Base-by-base conservation (phyloP, 768 basidiomycete species). In the Mycena filopes region DNA sequence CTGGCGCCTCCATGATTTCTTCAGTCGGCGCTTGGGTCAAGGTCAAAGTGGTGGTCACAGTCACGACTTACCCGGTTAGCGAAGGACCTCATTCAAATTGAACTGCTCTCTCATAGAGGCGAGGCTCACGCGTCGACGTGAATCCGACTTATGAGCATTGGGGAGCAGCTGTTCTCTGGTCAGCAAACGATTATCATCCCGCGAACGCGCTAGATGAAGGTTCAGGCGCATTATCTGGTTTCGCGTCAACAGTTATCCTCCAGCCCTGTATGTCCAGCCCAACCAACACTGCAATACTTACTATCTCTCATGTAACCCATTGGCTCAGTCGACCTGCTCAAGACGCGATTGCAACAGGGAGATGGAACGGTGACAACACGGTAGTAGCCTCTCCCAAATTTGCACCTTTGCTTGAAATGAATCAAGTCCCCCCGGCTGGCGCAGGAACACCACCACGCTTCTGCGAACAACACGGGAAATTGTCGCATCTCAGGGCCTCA, bases 301-400 rank as follows among this genome's bases (percentile, higher is more conserved):
- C n/a, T n/a, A n/a, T 53, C 63, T 51, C 8, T 60, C 16, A 46
- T 29, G 29, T 26, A 43, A 31, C 56, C n/a, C 25, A 58, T 21
- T 5, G 20, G 38, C 20, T 20, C 46, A 94, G 93, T 97, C 68
- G 96, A 98, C 79, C 81, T 97, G 25, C 77, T 98, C 69, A 98
- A 98, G 79, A 97, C 96, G n/a, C 86, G 95, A 49, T 73, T 96
- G 69, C 95, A 96, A 75, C 94, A 96, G 77, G 88, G 88, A 56
- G 90, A 92, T 76, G 84, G 84, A 8, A 71, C 66, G 31, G 43
- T 79, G 41, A 73, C 68, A 40, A 72, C 76, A 71, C 74, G 78
- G 86, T 84, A 70, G n/a, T n/a, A n/a, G n/a, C 26, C 25, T 31
- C 57, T n/a, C 23, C 48, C 28, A 29, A 48, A 28, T 28, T 13